These are phyloP conservation scores for Aphanocladium album DNA, from an alignment of 2,329 filamentous ascomycete genomes.

Conservation along the genomic window DNA sequence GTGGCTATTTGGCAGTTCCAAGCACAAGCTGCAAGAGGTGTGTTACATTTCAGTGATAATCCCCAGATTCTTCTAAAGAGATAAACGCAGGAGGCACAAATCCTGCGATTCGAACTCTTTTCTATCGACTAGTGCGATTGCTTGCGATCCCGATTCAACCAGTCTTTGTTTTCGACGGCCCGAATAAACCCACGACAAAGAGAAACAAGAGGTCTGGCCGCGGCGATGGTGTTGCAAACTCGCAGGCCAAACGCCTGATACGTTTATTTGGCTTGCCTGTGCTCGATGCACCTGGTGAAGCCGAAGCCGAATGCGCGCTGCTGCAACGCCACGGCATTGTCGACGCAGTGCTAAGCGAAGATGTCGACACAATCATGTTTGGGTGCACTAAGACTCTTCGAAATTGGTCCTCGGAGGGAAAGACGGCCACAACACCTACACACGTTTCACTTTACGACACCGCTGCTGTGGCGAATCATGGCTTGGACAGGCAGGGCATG, in stretches of 20 bases:
- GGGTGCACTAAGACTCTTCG: conserved; percentile 74
- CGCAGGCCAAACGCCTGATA: conserved; percentile 78
- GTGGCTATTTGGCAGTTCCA: conserved; percentile 98
- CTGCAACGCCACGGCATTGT: conserved; percentile 78
- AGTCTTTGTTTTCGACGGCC: conserved; percentile 86
- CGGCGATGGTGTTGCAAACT: conserved; percentile 62
- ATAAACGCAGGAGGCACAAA: conserved; percentile 65
- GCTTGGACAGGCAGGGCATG: conserved; percentile 82
- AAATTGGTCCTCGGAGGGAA: conserved; percentile 74
- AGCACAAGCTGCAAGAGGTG: conserved; percentile 72
- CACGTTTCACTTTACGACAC: conserved; percentile 81
- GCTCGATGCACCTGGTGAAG: conserved; percentile 88
- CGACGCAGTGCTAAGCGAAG: conserved; percentile 90
- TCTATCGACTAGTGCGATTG: conserved; percentile 80
- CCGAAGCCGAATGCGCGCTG: conserved; percentile 90
- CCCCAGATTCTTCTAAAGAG: conserved; percentile 13
- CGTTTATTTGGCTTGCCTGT: conserved; percentile 77
- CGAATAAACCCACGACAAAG: conserved; percentile 80
- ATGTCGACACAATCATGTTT: conserved; percentile 98
- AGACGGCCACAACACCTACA: conserved; percentile 64
- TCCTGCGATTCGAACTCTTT: conserved; percentile 84
- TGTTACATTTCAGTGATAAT: neutral
- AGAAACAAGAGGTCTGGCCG: conserved; percentile 70
- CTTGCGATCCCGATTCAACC: conserved; percentile 75
- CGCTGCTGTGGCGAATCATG: conserved; percentile 48